Evolutionary conservation across 805 yeast species (phyloP).

Genomic region (Wickerhamiella australiensis): DNA sequence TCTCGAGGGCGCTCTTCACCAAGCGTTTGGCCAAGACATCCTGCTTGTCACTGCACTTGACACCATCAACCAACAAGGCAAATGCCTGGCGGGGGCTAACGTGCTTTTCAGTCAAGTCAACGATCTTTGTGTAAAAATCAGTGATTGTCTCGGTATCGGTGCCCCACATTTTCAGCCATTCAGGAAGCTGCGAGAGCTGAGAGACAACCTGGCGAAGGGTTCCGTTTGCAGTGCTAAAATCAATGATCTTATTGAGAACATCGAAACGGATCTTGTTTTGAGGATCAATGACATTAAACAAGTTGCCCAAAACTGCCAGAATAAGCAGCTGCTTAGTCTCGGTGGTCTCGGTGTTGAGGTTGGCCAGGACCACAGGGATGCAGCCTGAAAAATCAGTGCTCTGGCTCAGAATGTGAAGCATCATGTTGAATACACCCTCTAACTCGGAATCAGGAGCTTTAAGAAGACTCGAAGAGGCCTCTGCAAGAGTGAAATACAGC

Average conservation of each 20-base stretch:
- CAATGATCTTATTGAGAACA: conserved; percentile 28
- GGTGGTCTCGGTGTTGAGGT: conserved; percentile 22
- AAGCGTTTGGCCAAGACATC: conserved; percentile 20
- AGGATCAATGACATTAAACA: conserved; percentile 31
- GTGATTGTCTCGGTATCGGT: conserved; percentile 21
- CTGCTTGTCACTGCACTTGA: conserved; percentile 10
- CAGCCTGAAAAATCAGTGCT: conserved; percentile 27
- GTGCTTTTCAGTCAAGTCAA: conserved; percentile 15
- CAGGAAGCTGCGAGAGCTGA: conserved; percentile 29
- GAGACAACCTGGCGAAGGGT: conserved; percentile 27
- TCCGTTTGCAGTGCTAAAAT: conserved; percentile 27
- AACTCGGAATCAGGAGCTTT: conserved; percentile 30
- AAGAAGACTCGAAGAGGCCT: conserved; percentile 22
- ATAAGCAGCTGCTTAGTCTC: conserved; percentile 24
- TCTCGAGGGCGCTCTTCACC: conserved; percentile 21
- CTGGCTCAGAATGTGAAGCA: conserved; percentile 28
- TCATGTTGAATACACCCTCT: conserved; percentile 31
- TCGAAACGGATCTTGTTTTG: conserved; percentile 23
- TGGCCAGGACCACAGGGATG: conserved; percentile 24
- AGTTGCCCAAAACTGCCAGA: conserved; percentile 29
- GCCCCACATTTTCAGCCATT: conserved; percentile 32
- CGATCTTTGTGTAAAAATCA: conserved; percentile 23
- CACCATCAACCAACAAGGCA: conserved; percentile 22
- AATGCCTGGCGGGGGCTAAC: conserved; percentile 12
- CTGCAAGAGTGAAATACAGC: conserved; percentile 26